Evolutionary conservation across 345 rosid genomes (phyloP).

Genomic region (Turritis glabra): DNA sequence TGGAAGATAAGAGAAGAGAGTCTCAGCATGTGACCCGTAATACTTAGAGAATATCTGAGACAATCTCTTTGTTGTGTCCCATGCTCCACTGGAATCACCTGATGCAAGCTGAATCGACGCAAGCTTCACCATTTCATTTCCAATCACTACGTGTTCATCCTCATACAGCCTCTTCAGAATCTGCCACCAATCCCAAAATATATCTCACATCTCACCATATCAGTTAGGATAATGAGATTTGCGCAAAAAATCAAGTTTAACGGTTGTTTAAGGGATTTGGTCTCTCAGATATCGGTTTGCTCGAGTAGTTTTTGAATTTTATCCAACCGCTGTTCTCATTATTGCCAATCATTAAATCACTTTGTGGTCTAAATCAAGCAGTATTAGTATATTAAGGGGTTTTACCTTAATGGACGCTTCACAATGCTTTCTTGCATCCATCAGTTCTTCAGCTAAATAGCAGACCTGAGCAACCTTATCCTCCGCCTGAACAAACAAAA

Average conservation of each 20-base stretch:
- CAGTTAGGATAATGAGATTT: not conserved
- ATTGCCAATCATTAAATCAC: not conserved
- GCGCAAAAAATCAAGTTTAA: not conserved
- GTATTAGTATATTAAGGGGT: not conserved
- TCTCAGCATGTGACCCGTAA: conserved; percentile 57
- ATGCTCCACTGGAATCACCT: conserved; percentile 46
- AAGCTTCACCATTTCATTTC: conserved; percentile 79
- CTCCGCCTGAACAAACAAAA: conserved; percentile 58
- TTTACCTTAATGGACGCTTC: conserved; percentile 65
- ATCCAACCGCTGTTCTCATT: not conserved
- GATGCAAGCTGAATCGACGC: conserved; percentile 58
- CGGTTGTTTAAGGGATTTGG: not conserved
- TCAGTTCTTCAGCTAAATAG: conserved; percentile 60
- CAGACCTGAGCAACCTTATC: conserved; percentile 72
- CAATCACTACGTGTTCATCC: conserved; percentile 64
- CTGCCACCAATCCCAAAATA: conserved; percentile 40
- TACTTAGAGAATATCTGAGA: conserved; percentile 48
- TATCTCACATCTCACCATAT: conserved; percentile 1
- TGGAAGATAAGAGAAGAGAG: conserved; percentile 50
- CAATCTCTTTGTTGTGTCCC: conserved; percentile 46
- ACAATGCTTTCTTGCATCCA: conserved; percentile 60
- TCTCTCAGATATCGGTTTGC: too few species aligned
- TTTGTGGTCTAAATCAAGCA: conserved; percentile 11
- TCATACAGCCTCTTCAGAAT: conserved; percentile 70
- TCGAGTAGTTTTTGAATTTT: not conserved